phyloP scores from a whole-genome alignment of 306 rosid genomes.

The Geum urbanum region DNA sequence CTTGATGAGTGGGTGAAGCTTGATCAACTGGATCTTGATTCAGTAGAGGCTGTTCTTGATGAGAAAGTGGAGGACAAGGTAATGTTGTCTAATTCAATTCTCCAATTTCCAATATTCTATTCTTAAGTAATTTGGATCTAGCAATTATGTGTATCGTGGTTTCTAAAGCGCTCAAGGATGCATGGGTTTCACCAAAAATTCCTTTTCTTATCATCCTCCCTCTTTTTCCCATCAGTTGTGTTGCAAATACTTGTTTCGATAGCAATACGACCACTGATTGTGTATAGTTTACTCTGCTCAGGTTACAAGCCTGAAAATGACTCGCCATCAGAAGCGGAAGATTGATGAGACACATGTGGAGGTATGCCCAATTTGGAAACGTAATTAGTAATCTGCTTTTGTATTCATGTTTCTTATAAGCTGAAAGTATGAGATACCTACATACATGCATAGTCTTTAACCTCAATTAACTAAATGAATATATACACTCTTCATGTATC shows the following conservation, averaged over 20 bases:
- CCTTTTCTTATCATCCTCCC: too few species aligned
- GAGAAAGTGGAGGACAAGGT: conserved; percentile 99
- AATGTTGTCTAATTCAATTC: conserved; percentile 12
- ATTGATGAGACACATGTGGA: conserved; percentile 97
- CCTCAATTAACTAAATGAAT: neutral
- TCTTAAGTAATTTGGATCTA: neutral
- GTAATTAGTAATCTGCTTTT: neutral
- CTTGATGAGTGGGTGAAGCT: conserved; percentile 99
- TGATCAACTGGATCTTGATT: conserved; percentile 92
- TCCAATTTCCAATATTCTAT: neutral
- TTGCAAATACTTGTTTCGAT: neutral
- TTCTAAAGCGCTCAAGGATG: neutral
- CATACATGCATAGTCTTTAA: neutral
- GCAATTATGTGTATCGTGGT: neutral
- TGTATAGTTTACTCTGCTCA: conserved; percentile 22
- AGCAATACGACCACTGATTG: neutral
- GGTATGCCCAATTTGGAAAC: conserved; percentile 40
- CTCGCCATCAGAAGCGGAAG: conserved; percentile 97
- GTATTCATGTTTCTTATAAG: neutral
- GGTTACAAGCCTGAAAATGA: conserved; percentile 97
- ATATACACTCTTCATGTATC: neutral
- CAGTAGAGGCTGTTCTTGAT: conserved; percentile 93
- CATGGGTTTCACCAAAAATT: neutral
- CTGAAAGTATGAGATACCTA: neutral
- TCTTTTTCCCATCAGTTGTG: neutral